These are phyloP conservation scores for Arabidopsis thaliana DNA, from an alignment of 345 rosid species.

Conservation along the genomic window DNA sequence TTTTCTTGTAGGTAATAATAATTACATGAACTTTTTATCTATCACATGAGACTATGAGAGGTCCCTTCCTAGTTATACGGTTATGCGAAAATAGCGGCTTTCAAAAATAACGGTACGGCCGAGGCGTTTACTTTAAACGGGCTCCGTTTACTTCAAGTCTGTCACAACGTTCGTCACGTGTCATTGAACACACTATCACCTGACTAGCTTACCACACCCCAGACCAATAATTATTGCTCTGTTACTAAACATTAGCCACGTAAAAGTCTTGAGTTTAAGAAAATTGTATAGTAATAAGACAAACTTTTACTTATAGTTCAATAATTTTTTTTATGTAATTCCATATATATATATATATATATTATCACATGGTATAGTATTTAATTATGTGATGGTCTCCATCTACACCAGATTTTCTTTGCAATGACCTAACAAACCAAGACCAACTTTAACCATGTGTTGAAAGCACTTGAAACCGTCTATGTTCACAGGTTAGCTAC, in stretches of 20 bases:
- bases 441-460: constrained; percentile 10
- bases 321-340: background rate
- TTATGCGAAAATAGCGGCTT: constrained; percentile 41
- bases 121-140: constrained; percentile 32
- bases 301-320: background rate
- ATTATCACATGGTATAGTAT: background rate
- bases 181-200: background rate
- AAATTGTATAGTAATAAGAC: background rate
- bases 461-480: constrained; percentile 4
- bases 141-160: constrained; percentile 20
- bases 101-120: constrained; percentile 32
- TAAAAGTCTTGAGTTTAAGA: background rate
- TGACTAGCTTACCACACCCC: constrained; percentile 17
- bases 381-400: background rate
- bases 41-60: constrained; percentile 47
- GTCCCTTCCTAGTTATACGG: constrained; percentile 34
- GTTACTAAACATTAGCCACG: background rate
- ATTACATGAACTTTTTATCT: constrained; percentile 26
- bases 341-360: background rate
- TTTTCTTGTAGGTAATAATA: constrained; percentile 11
- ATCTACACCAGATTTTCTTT: background rate
- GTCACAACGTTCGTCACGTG: constrained; percentile 18
- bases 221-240: background rate
- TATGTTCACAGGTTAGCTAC: constrained; percentile 7
- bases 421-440: constrained; percentile 7